Conservation (phyloP, 2,329 filamentous ascomycete genomes). For the Beauveria sp. region DNA sequence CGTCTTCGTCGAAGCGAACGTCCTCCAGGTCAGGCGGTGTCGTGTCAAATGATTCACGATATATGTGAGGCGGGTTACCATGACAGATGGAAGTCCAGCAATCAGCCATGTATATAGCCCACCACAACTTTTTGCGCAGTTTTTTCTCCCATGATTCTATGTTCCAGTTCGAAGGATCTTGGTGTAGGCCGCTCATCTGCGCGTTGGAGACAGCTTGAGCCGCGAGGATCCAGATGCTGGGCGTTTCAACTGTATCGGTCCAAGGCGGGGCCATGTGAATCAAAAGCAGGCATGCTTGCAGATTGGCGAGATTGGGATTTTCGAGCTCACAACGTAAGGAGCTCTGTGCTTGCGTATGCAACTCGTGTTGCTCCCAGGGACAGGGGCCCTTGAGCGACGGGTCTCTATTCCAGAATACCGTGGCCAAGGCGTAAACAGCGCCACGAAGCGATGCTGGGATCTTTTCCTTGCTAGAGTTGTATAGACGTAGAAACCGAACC, state of each 20-base stretch:
- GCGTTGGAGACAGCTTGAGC: slow-evolving; percentile 36
- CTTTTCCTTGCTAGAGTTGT: slow-evolving; percentile 27
- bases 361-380: slow-evolving; percentile 33
- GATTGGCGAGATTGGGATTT: slow-evolving; percentile 35
- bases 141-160: slow-evolving; percentile 35
- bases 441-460: slow-evolving; percentile 38
- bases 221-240: slow-evolving; percentile 35
- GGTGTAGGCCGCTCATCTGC: slow-evolving; percentile 39
- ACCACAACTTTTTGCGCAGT: slow-evolving; percentile 38
- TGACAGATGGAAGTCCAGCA: slow-evolving; percentile 39
- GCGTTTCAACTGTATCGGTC: slow-evolving; percentile 39
- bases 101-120: slow-evolving; percentile 34
- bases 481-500: slow-evolving; percentile 32
- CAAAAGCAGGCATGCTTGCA: slow-evolving; percentile 40
- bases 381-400: slow-evolving; percentile 21
- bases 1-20: slow-evolving; percentile 34
- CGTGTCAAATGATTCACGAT: slow-evolving; percentile 32
- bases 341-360: slow-evolving; percentile 33
- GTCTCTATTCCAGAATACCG: slow-evolving; percentile 34
- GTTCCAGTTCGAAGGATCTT: slow-evolving; percentile 34
- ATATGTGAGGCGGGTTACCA: slow-evolving; percentile 39
- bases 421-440: slow-evolving; percentile 36
- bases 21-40: slow-evolving; percentile 32
- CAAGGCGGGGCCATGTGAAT: slow-evolving; percentile 37
- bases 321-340: slow-evolving; percentile 38